These are phyloP conservation scores for Ehretia macrophylla DNA, from an alignment of 257 asterid genomes.

Conservation along the genomic window DNA sequence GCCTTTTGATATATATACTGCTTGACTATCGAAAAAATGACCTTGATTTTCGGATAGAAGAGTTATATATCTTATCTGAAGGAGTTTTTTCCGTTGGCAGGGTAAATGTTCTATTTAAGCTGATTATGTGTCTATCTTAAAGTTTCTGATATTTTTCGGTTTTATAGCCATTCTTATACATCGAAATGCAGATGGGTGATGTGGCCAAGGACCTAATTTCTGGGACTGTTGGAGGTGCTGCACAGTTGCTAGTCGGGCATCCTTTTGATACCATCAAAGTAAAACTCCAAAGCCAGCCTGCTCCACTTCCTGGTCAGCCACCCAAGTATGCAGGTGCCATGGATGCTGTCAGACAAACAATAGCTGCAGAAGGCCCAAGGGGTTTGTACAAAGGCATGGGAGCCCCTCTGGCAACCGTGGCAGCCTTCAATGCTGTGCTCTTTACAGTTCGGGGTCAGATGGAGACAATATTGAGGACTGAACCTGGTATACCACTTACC, in stretches of 20 bases:
- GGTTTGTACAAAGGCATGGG: slow-evolving; percentile 98
- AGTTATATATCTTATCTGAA: no score
- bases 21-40: no score
- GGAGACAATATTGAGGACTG: slow-evolving; percentile 71
- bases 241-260: slow-evolving; percentile 85
- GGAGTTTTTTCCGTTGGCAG: no score
- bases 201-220: slow-evolving; percentile 65
- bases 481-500: slow-evolving; percentile 63
- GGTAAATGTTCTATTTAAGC: no score
- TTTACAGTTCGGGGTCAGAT: slow-evolving; percentile 80
- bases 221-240: slow-evolving; percentile 89
- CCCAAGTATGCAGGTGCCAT: slow-evolving; percentile 78
- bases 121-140: no score
- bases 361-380: slow-evolving; percentile 87
- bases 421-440: slow-evolving; percentile 80
- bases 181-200: slow-evolving; percentile 65
- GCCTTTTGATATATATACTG: no score
- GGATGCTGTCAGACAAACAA: slow-evolving; percentile 82
- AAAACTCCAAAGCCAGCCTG: slow-evolving; percentile 95
- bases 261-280: slow-evolving; percentile 97
- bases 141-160: no score
- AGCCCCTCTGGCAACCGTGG: slow-evolving; percentile 87
- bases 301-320: slow-evolving; percentile 73
- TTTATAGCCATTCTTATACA: background rate
- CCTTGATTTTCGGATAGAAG: no score